A percentile compares a stretch with the other conserved stretches of the same genome.
These are phyloP conservation scores for Tilletiopsis washingtonensis DNA, from an alignment of 1,284 basidiomycete species.

Conservation along the genomic window DNA sequence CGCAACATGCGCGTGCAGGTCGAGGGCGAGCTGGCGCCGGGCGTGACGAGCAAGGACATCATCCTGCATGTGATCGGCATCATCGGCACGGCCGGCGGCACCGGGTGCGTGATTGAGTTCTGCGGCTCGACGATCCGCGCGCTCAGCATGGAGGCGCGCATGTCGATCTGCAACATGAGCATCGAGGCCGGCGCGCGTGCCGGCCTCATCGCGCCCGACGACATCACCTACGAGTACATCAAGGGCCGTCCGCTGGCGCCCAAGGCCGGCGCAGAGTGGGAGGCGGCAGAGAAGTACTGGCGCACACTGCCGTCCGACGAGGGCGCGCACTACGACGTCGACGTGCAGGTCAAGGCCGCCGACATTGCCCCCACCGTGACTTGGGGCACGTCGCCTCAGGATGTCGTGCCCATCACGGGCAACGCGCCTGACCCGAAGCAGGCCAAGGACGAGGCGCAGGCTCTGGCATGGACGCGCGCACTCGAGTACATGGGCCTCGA, in stretches of 20 bases:
- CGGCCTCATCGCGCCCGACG: slow-evolving; percentile 45
- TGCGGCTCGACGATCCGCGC: slow-evolving; percentile 38
- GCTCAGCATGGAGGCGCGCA: slow-evolving; percentile 44
- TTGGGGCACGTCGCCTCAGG: slow-evolving; percentile 44
- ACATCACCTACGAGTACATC: slow-evolving; percentile 44
- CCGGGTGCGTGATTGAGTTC: slow-evolving; percentile 43
- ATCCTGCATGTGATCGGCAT: slow-evolving; percentile 44
- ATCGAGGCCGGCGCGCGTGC: slow-evolving; percentile 47
- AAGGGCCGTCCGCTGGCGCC: slow-evolving; percentile 42
- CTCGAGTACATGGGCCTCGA: slow-evolving; percentile 46
- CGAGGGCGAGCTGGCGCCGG: slow-evolving; percentile 38
- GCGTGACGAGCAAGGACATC: slow-evolving; percentile 45
- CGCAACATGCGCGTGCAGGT: slow-evolving; percentile 47
- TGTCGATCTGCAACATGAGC: slow-evolving; percentile 48
- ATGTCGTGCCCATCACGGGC: slow-evolving; percentile 42
- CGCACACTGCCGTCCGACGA: slow-evolving; percentile 37
- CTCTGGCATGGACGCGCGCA: slow-evolving; percentile 26
- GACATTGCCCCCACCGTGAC: slow-evolving; percentile 44
- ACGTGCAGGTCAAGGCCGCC: slow-evolving; percentile 38
- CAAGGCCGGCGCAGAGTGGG: slow-evolving; percentile 36
- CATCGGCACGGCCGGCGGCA: slow-evolving; percentile 46
- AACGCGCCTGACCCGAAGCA: slow-evolving; percentile 36
- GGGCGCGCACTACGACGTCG: slow-evolving; percentile 41
- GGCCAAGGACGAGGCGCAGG: slow-evolving; percentile 30
- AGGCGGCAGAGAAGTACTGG: slow-evolving; percentile 41